phyloP scores from a whole-genome alignment of 345 rosid species.

The Kandelia obovata region DNA sequence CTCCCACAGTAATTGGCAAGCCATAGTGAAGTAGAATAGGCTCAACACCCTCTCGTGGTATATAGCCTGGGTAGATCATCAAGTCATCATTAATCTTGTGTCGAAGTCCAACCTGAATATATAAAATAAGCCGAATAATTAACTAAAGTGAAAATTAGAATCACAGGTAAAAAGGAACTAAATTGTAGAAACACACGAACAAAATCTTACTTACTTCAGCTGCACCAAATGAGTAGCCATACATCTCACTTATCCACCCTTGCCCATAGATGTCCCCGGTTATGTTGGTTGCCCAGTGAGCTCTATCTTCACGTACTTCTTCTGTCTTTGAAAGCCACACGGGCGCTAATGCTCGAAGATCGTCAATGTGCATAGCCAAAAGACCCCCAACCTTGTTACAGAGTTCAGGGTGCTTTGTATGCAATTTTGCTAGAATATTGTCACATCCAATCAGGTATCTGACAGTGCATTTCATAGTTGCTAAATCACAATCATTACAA shows the following conservation, averaged over 20 bases:
- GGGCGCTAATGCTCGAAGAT: slow-evolving; percentile 85
- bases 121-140: slow-evolving; percentile 10
- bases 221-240: slow-evolving; percentile 99
- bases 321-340: slow-evolving; percentile 96
- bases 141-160: background rate
- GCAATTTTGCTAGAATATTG: slow-evolving; percentile 76
- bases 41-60: slow-evolving; percentile 72
- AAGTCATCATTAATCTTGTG: slow-evolving; percentile 73
- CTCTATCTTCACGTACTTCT: slow-evolving; percentile 87
- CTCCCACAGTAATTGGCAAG: slow-evolving; percentile 73
- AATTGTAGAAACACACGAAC: slow-evolving; percentile 6
- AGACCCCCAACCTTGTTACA: slow-evolving; percentile 99
- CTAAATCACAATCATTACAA: background rate
- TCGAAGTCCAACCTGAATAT: slow-evolving; percentile 77
- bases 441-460: slow-evolving; percentile 95
- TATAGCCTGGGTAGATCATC: slow-evolving; percentile 98
- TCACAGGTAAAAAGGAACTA: background rate
- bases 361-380: slow-evolving; percentile 95
- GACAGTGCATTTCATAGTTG: slow-evolving; percentile 15
- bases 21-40: slow-evolving; percentile 96
- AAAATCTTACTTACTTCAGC: slow-evolving; percentile 59
- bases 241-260: slow-evolving; percentile 99
- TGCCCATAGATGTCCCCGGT: slow-evolving; percentile 94
- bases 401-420: slow-evolving; percentile 71
- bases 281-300: slow-evolving; percentile 91